These are phyloP conservation scores for Acer negundo DNA, from an alignment of 345 rosid genomes.

Conservation along the genomic window DNA sequence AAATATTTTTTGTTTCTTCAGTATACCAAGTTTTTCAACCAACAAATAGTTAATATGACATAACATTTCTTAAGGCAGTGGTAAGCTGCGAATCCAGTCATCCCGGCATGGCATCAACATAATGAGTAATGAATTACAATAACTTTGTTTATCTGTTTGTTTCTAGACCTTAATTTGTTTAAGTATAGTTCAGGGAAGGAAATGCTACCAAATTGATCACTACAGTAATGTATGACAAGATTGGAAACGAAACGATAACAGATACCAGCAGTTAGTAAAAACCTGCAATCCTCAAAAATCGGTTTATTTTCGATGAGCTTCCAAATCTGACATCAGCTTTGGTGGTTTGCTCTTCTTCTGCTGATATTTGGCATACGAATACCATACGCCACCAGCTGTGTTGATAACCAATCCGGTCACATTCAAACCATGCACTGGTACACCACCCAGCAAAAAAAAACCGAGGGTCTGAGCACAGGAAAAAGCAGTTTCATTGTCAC, in stretches of 20 bases:
- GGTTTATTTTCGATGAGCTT: conserved; percentile 61
- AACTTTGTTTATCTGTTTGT: neutral
- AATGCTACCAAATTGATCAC: neutral
- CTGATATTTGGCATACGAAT: conserved; percentile 79
- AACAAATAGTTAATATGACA: neutral
- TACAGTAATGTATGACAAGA: neutral
- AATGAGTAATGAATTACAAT: neutral
- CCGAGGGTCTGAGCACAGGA: conserved; percentile 67
- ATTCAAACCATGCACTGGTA: conserved; percentile 82
- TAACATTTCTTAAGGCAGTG: neutral
- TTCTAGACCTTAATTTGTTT: neutral
- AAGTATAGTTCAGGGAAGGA: neutral
- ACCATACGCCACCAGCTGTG: conserved; percentile 96
- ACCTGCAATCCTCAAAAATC: neutral
- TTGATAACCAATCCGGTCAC: conserved; percentile 83
- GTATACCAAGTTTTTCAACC: neutral
- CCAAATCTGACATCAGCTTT: conserved; percentile 55
- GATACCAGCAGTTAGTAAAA: conserved; percentile 1
- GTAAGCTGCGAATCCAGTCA: neutral
- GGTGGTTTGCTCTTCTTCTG: conserved; percentile 68
- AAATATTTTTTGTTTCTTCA: neutral
- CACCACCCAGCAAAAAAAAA: conserved; percentile 88
- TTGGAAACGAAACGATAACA: neutral
- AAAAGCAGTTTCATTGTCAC: neutral
- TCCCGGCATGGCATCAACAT: no score